Conservation (phyloP, 177 flowering plant genomes). For the Vitis hybrid region DNA sequence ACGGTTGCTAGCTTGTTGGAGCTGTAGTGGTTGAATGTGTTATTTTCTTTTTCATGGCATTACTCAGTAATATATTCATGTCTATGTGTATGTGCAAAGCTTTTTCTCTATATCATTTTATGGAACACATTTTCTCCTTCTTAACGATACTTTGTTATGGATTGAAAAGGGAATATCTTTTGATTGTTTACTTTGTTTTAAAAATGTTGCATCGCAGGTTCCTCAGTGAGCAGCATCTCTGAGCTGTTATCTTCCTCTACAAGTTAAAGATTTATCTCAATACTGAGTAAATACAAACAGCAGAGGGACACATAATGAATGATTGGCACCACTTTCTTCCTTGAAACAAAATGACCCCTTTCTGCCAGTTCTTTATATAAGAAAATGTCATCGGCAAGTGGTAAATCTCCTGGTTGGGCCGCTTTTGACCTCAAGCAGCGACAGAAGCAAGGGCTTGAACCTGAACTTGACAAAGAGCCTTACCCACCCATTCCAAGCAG, state of each 20-base stretch:
- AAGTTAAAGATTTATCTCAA: not conserved
- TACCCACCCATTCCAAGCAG: constrained; percentile 53
- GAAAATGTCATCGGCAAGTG: constrained; percentile 36
- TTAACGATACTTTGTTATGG: too few species aligned
- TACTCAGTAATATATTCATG: too few species aligned
- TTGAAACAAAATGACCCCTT: constrained; percentile 12
- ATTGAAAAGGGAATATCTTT: not conserved
- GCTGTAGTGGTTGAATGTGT: too few species aligned
- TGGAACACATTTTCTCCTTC: too few species aligned
- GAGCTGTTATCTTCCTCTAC: not conserved
- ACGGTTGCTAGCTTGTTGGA: too few species aligned
- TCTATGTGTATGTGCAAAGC: too few species aligned
- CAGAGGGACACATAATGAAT: not conserved
- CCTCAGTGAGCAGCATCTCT: not conserved
- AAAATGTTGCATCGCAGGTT: not conserved
- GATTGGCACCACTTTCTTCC: not conserved
- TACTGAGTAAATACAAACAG: constrained; percentile 1
- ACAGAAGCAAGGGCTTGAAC: constrained; percentile 33
- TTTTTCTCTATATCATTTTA: too few species aligned
- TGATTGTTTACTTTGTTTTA: not conserved
- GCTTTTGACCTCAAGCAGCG: constrained; percentile 67
- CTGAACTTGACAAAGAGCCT: constrained; percentile 41
- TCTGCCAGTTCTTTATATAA: constrained; percentile 6
- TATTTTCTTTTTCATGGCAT: too few species aligned
- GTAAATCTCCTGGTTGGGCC: constrained; percentile 78